Base-by-base conservation (phyloP, 2,329 filamentous ascomycete genomes). In the Cordyceps tenuipes region DNA sequence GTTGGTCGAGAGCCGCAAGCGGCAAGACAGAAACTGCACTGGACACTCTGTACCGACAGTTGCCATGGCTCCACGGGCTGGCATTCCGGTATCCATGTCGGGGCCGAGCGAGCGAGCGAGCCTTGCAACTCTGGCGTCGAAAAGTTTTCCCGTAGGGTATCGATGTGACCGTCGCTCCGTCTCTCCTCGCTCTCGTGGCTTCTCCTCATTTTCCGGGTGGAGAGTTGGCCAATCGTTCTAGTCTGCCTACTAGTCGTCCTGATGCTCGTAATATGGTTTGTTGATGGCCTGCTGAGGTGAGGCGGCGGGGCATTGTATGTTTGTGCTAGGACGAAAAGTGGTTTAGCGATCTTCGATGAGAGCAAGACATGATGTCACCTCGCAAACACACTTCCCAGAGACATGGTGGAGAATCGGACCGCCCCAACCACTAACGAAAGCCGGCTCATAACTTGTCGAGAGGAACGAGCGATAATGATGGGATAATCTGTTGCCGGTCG, bases 321-420 rank as follows among this genome's bases (percentile, higher is more conserved):
- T 23, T 9, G 19, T 51, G 56, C 56, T 51, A 51, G 56, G 23
- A 34, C 46, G 26, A 23, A 54, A 15, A 34, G 7, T 21, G 59
- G 19, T 10, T 51, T 51, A 61, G 44, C 51, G 17, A 57, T 61
- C 59, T 61, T 31, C 36, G 17, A 51, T 41, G 41, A n/a, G 29
- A 59, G 49, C 53, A 29, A 59, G 49, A 59, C 49, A 59, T 59
- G 57, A 59, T 59, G 57, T 59, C 57, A 59, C 57, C 49, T 34
- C 26, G 29, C 31, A 26, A 59, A 47, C 29, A 19, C 36, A 29
- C 23, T 47, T 59, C 39, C 41, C n/a, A n/a, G 29, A 41, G 29
- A 41, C 29, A 34, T 23, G 41, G 49, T 53, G 49, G 57, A 44
- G 41, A 47, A 50, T 39, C 44, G 8, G 44, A 50, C 39, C 49